Conservation (phyloP, 2,329 filamentous ascomycete genomes). For the Chrysosporium keratinophilum region DNA sequence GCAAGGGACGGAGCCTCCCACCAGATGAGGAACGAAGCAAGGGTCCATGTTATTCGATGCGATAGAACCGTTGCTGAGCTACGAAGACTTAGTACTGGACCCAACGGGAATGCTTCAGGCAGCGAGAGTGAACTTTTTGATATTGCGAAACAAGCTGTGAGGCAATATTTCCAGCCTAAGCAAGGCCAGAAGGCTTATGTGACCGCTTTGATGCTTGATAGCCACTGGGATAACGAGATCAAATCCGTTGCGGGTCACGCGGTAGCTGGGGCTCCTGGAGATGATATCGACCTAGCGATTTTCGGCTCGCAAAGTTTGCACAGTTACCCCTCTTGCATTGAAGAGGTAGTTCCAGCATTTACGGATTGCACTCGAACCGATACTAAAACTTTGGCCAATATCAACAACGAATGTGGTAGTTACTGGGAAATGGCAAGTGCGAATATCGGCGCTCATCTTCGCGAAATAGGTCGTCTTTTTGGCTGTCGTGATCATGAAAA, state of each 20-base stretch:
- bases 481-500: conserved; percentile 81
- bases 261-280: conserved; percentile 63
- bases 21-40: conserved; percentile 79
- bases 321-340: conserved; percentile 78
- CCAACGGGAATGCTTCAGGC: conserved; percentile 30
- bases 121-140: conserved; percentile 60
- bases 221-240: conserved; percentile 68
- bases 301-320: conserved; percentile 90
- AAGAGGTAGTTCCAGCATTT: conserved; percentile 83
- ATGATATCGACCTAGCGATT: conserved; percentile 70
- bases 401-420: conserved; percentile 75
- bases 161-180: conserved; percentile 61
- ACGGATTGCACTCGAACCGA: conserved; percentile 85
- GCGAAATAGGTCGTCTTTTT: conserved; percentile 81
- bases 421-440: conserved; percentile 95
- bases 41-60: conserved; percentile 71
- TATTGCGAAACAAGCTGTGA: conserved; percentile 68
- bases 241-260: conserved; percentile 70
- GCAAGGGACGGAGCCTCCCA: conserved; percentile 59
- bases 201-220: conserved; percentile 73
- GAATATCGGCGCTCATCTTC: conserved; percentile 84
- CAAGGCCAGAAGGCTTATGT: conserved; percentile 80
- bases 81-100: conserved; percentile 60
- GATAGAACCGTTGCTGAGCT: conserved; percentile 80
- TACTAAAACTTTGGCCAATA: conserved; percentile 57